Conservation (phyloP, 148 eudicot species). For the Amaranthus hypochondriacus region DNA sequence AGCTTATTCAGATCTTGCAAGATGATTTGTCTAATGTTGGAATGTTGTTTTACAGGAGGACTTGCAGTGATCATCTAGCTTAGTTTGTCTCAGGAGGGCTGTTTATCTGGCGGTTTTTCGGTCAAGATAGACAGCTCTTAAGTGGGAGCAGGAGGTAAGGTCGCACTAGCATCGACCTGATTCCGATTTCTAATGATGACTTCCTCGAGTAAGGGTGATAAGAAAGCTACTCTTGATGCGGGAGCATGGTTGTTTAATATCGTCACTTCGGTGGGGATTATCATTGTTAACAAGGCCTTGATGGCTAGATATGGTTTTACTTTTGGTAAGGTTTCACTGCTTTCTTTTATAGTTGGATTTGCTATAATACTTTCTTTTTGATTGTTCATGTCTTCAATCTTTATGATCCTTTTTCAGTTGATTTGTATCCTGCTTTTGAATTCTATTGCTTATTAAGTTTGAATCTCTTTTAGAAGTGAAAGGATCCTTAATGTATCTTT, state of each 20-base stretch:
- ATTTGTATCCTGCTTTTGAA: neutral
- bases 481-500: neutral
- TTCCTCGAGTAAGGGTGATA: constrained; percentile 22
- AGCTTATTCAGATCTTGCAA: neutral
- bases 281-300: constrained; percentile 29
- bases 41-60: constrained; percentile 3
- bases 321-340: constrained; percentile 20
- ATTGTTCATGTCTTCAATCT: neutral
- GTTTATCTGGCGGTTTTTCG: constrained; percentile 4
- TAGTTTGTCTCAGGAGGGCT: neutral
- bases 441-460: no score
- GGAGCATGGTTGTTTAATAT: constrained; percentile 28
- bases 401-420: neutral
- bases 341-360: neutral
- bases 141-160: neutral
- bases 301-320: constrained; percentile 28
- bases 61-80: neutral
- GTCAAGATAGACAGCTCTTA: constrained; percentile 8
- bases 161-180: neutral
- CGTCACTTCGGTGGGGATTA: constrained; percentile 30
- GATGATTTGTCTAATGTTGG: neutral
- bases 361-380: neutral
- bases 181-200: constrained; percentile 9
- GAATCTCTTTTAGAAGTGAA: neutral
- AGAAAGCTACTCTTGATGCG: constrained; percentile 20